Percentiles rank a stretch among this genome's conserved stretches.
phyloP scores from a whole-genome alignment of 257 asterid species.

The Ligustrum vulgare region DNA sequence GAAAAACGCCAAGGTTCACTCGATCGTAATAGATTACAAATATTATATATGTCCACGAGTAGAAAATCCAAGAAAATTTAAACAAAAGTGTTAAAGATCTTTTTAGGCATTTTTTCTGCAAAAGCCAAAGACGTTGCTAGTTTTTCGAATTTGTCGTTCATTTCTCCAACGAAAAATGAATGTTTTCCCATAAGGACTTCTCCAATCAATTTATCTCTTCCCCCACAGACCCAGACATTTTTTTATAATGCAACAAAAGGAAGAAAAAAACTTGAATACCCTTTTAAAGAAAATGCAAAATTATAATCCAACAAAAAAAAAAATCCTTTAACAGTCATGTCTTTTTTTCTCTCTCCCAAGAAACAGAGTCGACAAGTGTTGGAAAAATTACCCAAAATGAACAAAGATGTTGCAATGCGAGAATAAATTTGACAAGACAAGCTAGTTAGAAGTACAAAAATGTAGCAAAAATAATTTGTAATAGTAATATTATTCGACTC shows the following conservation, averaged over 20 bases:
- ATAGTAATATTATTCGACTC: constrained; percentile 18
- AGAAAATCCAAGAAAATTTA: too few species aligned
- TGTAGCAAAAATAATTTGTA: constrained; percentile 27
- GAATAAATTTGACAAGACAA: constrained; percentile 46
- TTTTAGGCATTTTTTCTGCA: constrained; percentile 78
- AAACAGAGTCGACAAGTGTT: constrained; percentile 22
- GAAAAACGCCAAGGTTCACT: too few species aligned
- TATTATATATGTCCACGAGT: too few species aligned
- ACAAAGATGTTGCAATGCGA: constrained; percentile 27
- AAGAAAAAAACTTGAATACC: not conserved
- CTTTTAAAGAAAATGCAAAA: constrained; percentile 17
- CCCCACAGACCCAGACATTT: constrained; percentile 30
- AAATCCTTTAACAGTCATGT: constrained; percentile 24
- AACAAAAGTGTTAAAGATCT: too few species aligned
- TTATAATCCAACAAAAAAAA: constrained; percentile 6
- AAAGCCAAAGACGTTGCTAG: constrained; percentile 58
- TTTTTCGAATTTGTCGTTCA: constrained; percentile 60
- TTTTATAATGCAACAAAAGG: constrained; percentile 11
- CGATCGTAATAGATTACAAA: too few species aligned
- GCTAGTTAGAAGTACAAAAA: constrained; percentile 27
- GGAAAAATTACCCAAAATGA: constrained; percentile 26
- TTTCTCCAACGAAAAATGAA: constrained; percentile 26
- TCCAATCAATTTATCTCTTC: constrained; percentile 25
- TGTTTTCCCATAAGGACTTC: constrained; percentile 43
- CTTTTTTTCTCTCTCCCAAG: constrained; percentile 25